Conservation (phyloP, 495 filamentous ascomycete species). For the Peziza echinospora region DNA sequence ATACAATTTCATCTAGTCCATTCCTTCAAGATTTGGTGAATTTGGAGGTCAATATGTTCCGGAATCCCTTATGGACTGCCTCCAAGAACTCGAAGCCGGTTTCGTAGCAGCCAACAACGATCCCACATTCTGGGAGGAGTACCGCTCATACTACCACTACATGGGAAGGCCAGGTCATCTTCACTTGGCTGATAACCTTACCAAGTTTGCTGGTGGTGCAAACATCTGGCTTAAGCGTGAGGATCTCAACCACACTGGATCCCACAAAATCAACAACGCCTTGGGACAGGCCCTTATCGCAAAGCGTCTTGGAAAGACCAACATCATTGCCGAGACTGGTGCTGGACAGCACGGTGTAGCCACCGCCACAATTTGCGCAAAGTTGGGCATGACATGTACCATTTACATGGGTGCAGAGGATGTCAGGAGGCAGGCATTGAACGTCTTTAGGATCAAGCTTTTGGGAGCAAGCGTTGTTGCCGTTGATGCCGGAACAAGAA, state of each 20-base stretch:
- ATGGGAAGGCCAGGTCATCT: slow-evolving; percentile 89
- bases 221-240: slow-evolving; percentile 93
- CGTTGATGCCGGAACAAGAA: slow-evolving; percentile 65
- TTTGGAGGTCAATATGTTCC: slow-evolving; percentile 99
- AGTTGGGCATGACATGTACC: slow-evolving; percentile 88
- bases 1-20: slow-evolving; percentile 2
- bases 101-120: slow-evolving; percentile 73
- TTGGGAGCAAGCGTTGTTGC: slow-evolving; percentile 73
- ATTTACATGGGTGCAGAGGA: slow-evolving; percentile 93
- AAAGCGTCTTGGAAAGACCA: slow-evolving; percentile 60
- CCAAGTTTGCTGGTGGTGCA: slow-evolving; percentile 68
- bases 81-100: slow-evolving; percentile 74
- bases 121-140: slow-evolving; percentile 90
- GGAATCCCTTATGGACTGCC: slow-evolving; percentile 91
- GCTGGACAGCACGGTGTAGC: slow-evolving; percentile 95
- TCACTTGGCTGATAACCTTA: slow-evolving; percentile 69
- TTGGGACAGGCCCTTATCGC: slow-evolving; percentile 76
- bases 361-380: slow-evolving; percentile 85
- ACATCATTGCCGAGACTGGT: slow-evolving; percentile 89
- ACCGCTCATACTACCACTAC: slow-evolving; percentile 87
- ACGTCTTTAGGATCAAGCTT: slow-evolving; percentile 93
- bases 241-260: slow-evolving; percentile 69
- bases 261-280: slow-evolving; percentile 96
- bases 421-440: slow-evolving; percentile 76
- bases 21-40: slow-evolving; percentile 73